Percentiles rank a stretch among this genome's conserved stretches.
These are phyloP conservation scores for Fusarium abutilonis DNA, from an alignment of 2,329 filamentous ascomycete genomes.

Conservation along the genomic window DNA sequence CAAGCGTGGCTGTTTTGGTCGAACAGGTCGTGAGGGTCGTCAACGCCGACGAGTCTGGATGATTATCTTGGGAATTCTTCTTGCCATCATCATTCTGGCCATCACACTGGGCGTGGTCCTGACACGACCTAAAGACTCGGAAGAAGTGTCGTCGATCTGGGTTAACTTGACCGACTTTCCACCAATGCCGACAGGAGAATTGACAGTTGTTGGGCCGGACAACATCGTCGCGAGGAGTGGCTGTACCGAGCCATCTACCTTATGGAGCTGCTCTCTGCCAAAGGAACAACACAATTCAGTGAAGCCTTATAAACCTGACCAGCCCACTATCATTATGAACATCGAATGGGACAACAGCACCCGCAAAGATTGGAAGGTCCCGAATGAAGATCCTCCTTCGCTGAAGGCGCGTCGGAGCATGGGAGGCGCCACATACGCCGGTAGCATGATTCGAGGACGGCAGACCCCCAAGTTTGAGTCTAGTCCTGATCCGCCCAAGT, in stretches of 20 bases:
- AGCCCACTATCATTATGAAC: constrained; percentile 83
- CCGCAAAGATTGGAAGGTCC: constrained; percentile 59
- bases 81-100: constrained; percentile 66
- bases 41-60: constrained; percentile 70
- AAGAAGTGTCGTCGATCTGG: constrained; percentile 66
- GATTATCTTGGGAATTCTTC: constrained; percentile 59
- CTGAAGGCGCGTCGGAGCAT: constrained; percentile 42
- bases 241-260: constrained; percentile 75
- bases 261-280: constrained; percentile 89
- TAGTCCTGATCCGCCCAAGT: constrained; percentile 66
- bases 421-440: constrained; percentile 40
- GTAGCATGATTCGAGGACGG: constrained; percentile 36
- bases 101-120: constrained; percentile 69
- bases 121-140: constrained; percentile 40
- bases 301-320: constrained; percentile 69
- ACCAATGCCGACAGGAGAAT: constrained; percentile 83
- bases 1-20: constrained; percentile 71
- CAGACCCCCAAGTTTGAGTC: constrained; percentile 55
- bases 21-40: constrained; percentile 70
- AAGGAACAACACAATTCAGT: constrained; percentile 77
- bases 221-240: constrained; percentile 70
- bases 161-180: constrained; percentile 88
- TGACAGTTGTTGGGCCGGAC: constrained; percentile 79
- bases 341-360: constrained; percentile 76
- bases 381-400: constrained; percentile 51